Conservation (phyloP, 352 stramenopile species). For the Globisporangium alternatum region DNA sequence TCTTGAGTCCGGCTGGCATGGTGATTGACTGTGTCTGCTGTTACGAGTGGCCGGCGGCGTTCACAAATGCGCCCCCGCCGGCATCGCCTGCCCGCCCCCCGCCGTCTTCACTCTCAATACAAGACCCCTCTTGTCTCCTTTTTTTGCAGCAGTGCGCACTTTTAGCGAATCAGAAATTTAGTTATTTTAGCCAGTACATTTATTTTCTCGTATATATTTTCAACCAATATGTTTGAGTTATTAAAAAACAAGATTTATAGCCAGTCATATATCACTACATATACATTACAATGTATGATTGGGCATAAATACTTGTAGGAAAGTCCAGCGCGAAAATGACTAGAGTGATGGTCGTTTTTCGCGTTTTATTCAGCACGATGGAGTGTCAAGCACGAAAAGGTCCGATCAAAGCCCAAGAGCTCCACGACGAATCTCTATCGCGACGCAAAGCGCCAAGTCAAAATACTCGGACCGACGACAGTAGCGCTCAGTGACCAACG, state of each 20-base stretch:
- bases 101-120: slow-evolving; percentile 5
- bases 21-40: slow-evolving; percentile 12
- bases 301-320: neutral
- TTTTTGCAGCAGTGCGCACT: slow-evolving; percentile 35
- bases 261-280: neutral
- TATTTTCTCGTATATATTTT: neutral
- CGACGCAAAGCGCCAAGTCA: neutral
- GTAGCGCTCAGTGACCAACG: no score
- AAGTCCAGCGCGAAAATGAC: slow-evolving; percentile 15
- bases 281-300: no score
- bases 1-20: slow-evolving; percentile 74
- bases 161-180: slow-evolving; percentile 25
- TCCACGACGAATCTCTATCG: neutral
- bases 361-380: neutral
- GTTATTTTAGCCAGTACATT: slow-evolving; percentile 22
- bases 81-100: neutral
- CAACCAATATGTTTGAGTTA: slow-evolving; percentile 5
- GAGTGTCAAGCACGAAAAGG: neutral
- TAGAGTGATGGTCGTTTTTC: slow-evolving; percentile 11
- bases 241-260: neutral
- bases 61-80: slow-evolving; percentile 19
- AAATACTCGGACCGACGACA: neutral
- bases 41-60: slow-evolving; percentile 15
- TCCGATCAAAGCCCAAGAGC: neutral
- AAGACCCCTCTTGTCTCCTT: slow-evolving; percentile 14